Percentiles rank a stretch among this genome's conserved stretches.
These are phyloP conservation scores for Globisporangium canariense DNA, from an alignment of 352 stramenopile genomes.

Conservation along the genomic window DNA sequence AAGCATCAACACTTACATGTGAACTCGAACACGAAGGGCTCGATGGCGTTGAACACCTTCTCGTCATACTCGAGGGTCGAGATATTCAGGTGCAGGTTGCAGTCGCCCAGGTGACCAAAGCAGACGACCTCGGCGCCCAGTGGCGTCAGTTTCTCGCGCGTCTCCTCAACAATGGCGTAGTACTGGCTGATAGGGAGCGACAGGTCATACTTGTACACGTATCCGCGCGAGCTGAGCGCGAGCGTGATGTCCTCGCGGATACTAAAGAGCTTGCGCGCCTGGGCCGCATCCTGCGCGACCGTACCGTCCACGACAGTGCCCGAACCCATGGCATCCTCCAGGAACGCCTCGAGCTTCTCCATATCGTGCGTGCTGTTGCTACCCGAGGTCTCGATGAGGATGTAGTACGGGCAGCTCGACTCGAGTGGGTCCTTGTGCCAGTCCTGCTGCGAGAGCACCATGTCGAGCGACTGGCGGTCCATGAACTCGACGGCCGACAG, in stretches of 20 bases:
- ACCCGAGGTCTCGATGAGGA: constrained; percentile 96
- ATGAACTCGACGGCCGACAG: constrained; percentile 96
- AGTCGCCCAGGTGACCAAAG: constrained; percentile 95
- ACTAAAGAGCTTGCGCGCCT: constrained; percentile 91
- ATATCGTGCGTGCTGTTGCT: constrained; percentile 90
- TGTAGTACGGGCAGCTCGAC: constrained; percentile 79
- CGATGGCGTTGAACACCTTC: constrained; percentile 54
- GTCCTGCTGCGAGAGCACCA: constrained; percentile 76
- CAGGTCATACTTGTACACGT: constrained; percentile 98
- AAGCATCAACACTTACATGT: constrained; percentile 35
- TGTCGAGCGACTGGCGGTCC: constrained; percentile 87
- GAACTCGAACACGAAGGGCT: constrained; percentile 83
- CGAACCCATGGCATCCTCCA: constrained; percentile 71
- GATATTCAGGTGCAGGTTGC: constrained; percentile 97
- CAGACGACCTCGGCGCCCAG: constrained; percentile 66
- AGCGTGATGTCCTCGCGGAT: constrained; percentile 94
- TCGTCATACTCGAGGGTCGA: constrained; percentile 70
- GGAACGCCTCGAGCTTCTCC: constrained; percentile 87
- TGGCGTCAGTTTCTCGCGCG: constrained; percentile 44
- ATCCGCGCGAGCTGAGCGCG: constrained; percentile 78
- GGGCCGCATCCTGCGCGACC: constrained; percentile 89
- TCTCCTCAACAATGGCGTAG: constrained; percentile 87
- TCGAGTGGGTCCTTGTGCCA: constrained; percentile 68
- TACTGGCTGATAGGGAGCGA: constrained; percentile 92
- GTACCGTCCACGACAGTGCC: constrained; percentile 88